Evolutionary conservation across 441 rosid species (phyloP).

Genomic region (Corymbia calophylla): DNA sequence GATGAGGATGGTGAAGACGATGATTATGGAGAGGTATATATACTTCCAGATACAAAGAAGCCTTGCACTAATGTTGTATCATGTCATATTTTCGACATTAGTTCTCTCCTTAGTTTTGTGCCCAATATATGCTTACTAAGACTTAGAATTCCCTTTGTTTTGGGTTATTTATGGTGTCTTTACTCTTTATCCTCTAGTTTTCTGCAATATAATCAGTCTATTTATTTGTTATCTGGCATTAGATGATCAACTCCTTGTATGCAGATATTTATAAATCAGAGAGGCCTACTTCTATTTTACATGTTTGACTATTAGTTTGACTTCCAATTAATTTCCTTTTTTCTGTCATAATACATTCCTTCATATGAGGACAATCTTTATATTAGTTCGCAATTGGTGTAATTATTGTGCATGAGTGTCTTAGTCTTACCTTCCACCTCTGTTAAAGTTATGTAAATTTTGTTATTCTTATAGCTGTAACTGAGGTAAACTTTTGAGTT

Average conservation of each 20-base stretch:
- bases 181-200: neutral
- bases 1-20: constrained; percentile 34
- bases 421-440: neutral
- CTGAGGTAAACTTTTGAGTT: neutral
- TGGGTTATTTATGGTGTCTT: neutral
- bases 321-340: neutral
- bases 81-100: neutral
- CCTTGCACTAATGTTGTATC: neutral
- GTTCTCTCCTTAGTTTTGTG: neutral
- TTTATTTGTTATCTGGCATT: neutral
- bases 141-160: neutral
- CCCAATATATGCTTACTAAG: neutral
- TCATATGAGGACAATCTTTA: neutral
- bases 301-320: neutral
- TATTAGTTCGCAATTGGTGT: neutral
- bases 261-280: neutral
- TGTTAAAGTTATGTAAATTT: neutral
- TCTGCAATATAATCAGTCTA: neutral
- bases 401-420: neutral
- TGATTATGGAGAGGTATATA: constrained; percentile 45
- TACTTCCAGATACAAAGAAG: neutral
- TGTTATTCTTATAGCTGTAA: neutral
- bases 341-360: neutral
- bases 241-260: neutral
- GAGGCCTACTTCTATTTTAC: neutral